These are phyloP conservation scores for Boletellus deceptivus DNA, from an alignment of 1,284 basidiomycete genomes.

Conservation along the genomic window DNA sequence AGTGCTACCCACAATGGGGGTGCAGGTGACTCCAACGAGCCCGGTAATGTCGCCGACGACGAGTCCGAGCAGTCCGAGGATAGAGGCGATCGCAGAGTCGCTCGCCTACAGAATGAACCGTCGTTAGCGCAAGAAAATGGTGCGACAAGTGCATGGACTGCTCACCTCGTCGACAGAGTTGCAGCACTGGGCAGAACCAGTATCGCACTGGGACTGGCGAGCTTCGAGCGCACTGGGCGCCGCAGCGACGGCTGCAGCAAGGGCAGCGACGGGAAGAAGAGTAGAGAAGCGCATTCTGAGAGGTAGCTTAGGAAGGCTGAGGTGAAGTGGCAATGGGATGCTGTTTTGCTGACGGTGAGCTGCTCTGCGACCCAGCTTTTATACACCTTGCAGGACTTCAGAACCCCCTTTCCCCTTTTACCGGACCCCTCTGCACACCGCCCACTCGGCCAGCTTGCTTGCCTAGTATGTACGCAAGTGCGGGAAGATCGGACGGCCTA, in stretches of 20 bases:
- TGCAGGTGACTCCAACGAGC: slow-evolving; percentile 7
- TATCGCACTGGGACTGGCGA: slow-evolving; percentile 9
- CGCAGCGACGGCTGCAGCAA: slow-evolving; percentile 4
- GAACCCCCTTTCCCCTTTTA: not conserved
- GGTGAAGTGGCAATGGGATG: not conserved
- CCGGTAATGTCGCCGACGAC: not conserved
- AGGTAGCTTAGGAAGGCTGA: not conserved
- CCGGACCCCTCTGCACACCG: not conserved
- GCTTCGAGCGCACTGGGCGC: slow-evolving; percentile 1
- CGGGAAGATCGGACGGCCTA: too few species aligned
- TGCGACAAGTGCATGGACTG: not conserved
- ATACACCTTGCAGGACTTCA: not conserved
- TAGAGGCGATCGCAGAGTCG: not conserved
- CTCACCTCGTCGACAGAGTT: not conserved
- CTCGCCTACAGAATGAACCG: not conserved
- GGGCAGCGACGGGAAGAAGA: slow-evolving; percentile 5
- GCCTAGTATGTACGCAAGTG: not conserved
- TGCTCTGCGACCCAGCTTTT: not conserved
- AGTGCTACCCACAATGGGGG: not conserved
- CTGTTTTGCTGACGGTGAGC: not conserved
- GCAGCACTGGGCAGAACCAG: slow-evolving; percentile 12
- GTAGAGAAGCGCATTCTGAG: slow-evolving; percentile 2
- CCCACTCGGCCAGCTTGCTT: not conserved
- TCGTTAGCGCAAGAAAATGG: not conserved
- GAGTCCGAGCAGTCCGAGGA: not conserved